A percentile compares a stretch with the other conserved stretches of the same genome.
Conservation (phyloP, 2,329 filamentous ascomycete genomes). For the Colletotrichum cordylinicola region DNA sequence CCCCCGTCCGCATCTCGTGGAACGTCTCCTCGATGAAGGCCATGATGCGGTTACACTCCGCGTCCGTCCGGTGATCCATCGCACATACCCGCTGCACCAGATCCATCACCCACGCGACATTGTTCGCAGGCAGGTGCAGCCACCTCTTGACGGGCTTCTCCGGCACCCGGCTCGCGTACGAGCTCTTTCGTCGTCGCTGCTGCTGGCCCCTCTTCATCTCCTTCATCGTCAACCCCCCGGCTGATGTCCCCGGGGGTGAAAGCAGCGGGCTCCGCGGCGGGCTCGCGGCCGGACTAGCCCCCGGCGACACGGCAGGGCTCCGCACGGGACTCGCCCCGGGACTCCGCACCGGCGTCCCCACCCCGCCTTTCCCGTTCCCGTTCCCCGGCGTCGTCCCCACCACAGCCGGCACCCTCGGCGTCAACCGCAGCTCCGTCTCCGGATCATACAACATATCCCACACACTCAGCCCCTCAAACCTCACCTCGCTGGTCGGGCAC, state of each 20-base stretch:
- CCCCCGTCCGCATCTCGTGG: conserved; percentile 20
- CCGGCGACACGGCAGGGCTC: neutral
- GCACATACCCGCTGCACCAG: conserved; percentile 22
- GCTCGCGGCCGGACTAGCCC: neutral
- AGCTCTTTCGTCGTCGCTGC: conserved; percentile 4
- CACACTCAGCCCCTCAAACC: conserved; percentile 20
- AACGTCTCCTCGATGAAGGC: conserved; percentile 24
- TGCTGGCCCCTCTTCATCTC: neutral
- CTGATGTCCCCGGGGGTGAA: neutral
- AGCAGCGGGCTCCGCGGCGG: conserved; percentile 1
- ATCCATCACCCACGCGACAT: conserved; percentile 24
- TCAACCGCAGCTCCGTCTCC: conserved; percentile 18
- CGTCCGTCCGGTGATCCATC: conserved; percentile 17
- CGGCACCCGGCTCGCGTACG: neutral
- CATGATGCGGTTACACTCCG: conserved; percentile 19
- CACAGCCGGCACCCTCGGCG: neutral
- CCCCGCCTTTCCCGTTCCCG: neutral
- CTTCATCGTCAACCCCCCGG: neutral
- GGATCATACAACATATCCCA: conserved; percentile 24
- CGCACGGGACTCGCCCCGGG: neutral
- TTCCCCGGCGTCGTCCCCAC: neutral
- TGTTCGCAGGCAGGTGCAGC: conserved; percentile 24
- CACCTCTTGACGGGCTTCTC: conserved; percentile 20
- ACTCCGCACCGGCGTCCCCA: neutral
- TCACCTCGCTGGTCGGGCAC: conserved; percentile 19